Base-by-base conservation (phyloP, 139 green algal genomes). In the Dunaliella sp. region DNA sequence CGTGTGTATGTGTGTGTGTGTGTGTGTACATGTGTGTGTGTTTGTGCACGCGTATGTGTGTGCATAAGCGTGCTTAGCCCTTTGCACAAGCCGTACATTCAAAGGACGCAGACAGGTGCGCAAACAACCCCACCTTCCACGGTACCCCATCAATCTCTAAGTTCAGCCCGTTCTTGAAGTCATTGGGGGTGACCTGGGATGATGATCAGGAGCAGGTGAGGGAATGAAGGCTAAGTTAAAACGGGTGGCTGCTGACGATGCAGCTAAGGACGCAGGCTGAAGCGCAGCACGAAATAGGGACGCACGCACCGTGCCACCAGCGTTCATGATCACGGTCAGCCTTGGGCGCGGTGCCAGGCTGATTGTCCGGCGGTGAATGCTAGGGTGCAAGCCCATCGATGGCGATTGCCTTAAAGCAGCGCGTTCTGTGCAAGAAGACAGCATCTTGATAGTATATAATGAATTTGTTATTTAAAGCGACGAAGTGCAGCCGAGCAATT, bases 161-260 rank as follows among this genome's bases (percentile, higher is more conserved):
- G 3, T 91, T 97, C 32, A 96, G 88, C 1, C 97, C 97, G 21
- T 91, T 97, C 86, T 97, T 97, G 87, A 99, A 98, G 88, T 99
- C 97, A 81, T 99, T 99, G 57, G 93, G 93, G 2, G 90, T 94
- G 0, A 98, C 86, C 26, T 74, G 86, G 73, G n/a, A 24, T n/a
- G 3, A 36, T 16, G 34, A 12, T 28, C n/a, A 37, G 2, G 7
- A 1, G n/a, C 22, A 33, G 76, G 30, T 28, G 7, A 28, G 31
- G n/a, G 28, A 2, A 36, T n/a, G n/a, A n/a, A n/a, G n/a, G n/a
- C n/a, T n/a, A n/a, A n/a, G n/a, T n/a, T n/a, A n/a, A n/a, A n/a
- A n/a, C n/a, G n/a, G 76, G 25, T 38, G 76, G 30, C n/a, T 34
- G 76, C 76, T 34, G 76, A 36, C 37, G 76, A 34, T 31, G 28